phyloP scores from a whole-genome alignment of 306 rosid species.

The Potentilla sterilis region DNA sequence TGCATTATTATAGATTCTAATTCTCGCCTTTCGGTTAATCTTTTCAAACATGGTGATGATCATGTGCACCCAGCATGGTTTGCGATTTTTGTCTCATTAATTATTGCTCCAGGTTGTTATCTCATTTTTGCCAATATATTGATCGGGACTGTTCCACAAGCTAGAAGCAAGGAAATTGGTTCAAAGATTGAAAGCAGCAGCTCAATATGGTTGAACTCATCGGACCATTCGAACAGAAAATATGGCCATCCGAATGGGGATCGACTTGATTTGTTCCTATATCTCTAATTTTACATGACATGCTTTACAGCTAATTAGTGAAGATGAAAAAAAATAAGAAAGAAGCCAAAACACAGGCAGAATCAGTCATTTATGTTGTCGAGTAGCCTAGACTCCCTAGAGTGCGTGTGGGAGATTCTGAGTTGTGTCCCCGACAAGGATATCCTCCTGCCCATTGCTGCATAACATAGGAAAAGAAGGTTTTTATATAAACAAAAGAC shows the following conservation, averaged over 20 bases:
- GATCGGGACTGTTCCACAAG: background rate
- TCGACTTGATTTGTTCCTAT: background rate
- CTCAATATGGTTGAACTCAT: background rate
- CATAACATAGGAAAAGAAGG: constrained; percentile 16
- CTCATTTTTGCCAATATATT: background rate
- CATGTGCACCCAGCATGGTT: too few relatives aligned
- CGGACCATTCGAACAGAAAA: background rate
- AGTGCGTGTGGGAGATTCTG: constrained; percentile 55
- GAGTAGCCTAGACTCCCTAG: constrained; percentile 14
- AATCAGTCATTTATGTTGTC: constrained; percentile 9
- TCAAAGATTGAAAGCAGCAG: background rate
- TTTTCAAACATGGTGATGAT: too few relatives aligned
- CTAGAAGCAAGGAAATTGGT: background rate
- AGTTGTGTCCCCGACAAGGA: constrained; percentile 43
- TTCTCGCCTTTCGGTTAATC: too few relatives aligned
- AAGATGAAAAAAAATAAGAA: background rate
- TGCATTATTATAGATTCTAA: too few relatives aligned
- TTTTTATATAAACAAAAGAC: background rate
- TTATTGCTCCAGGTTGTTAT: background rate
- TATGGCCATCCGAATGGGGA: background rate
- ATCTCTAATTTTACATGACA: background rate
- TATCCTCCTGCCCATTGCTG: constrained; percentile 77
- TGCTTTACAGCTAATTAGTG: background rate
- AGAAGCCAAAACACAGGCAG: background rate
- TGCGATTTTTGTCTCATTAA: background rate